phyloP scores from a whole-genome alignment of 2,329 filamentous ascomycete species.

The Hymenoscyphus fraxineus region DNA sequence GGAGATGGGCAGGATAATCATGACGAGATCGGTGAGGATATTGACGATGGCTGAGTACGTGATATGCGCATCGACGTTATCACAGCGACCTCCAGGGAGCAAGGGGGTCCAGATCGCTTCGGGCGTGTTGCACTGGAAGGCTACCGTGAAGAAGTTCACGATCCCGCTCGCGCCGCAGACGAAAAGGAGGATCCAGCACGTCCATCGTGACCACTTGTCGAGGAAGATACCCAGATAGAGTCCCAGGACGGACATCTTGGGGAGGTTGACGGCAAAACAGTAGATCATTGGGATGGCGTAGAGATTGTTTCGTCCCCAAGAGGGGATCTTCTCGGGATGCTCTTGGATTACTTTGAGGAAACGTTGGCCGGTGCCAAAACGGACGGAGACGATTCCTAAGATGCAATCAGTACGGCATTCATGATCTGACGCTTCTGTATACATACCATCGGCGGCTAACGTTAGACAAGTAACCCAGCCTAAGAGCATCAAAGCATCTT shows the following conservation, averaged over 20 bases:
- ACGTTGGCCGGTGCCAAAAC: not conserved
- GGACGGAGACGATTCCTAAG: not conserved
- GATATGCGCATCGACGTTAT: not conserved
- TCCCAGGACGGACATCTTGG: not conserved
- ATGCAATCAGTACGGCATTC: not conserved
- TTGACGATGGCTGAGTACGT: not conserved
- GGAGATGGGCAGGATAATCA: not conserved
- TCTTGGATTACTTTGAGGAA: not conserved
- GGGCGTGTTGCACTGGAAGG: not conserved
- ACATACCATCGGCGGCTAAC: not conserved
- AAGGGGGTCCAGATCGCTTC: not conserved
- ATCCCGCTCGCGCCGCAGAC: not conserved
- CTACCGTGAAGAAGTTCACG: not conserved
- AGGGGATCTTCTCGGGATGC: not conserved
- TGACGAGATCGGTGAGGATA: not conserved
- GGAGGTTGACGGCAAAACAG: not conserved
- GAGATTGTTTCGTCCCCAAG: not conserved
- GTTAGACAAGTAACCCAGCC: not conserved
- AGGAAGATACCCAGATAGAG: not conserved
- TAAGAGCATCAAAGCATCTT: not conserved
- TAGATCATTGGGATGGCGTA: not conserved
- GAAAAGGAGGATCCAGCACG: not conserved
- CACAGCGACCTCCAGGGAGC: not conserved
- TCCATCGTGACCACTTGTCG: not conserved
- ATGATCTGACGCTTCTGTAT: not conserved